phyloP scores from a whole-genome alignment of 2,329 filamentous ascomycete species.

The Bipolaris oryzae region DNA sequence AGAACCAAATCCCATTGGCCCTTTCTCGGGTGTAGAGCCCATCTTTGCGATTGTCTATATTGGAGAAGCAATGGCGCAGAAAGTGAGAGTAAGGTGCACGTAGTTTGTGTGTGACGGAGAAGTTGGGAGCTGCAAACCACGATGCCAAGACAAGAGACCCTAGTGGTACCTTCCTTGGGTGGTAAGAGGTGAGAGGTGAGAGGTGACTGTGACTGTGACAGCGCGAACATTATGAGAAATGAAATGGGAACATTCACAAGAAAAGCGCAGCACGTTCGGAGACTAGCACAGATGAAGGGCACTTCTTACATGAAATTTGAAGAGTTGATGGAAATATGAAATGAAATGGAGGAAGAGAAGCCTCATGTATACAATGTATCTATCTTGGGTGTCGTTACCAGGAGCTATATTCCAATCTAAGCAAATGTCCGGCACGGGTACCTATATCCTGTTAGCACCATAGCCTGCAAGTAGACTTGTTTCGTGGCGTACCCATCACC shows the following conservation, averaged over 20 bases:
- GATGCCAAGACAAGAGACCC: constrained; percentile 24
- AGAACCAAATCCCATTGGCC: constrained; percentile 35
- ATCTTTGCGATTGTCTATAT: constrained; percentile 13
- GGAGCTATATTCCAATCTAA: constrained; percentile 20
- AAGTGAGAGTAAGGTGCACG: constrained; percentile 6
- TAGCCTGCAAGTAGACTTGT: background rate
- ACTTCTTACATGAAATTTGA: background rate
- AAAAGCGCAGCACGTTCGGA: background rate
- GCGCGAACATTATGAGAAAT: background rate
- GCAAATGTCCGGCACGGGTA: constrained; percentile 56
- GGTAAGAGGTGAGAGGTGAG: background rate
- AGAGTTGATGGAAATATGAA: constrained; percentile 2
- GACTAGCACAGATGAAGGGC: background rate
- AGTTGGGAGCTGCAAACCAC: constrained; percentile 21
- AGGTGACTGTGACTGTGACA: background rate
- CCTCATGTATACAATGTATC: constrained; percentile 39
- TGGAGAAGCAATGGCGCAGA: constrained; percentile 2
- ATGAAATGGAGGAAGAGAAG: constrained; percentile 19
- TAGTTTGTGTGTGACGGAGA: constrained; percentile 1
- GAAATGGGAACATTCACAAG: background rate
- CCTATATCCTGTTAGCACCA: constrained; percentile 29
- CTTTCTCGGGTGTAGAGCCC: constrained; percentile 17
- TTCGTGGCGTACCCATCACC: constrained; percentile 44
- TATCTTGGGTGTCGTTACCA: constrained; percentile 16
- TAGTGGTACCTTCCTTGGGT: constrained; percentile 12